Conservation (phyloP, 129 eudicot species). For the Flaveria ramosissima region DNA sequence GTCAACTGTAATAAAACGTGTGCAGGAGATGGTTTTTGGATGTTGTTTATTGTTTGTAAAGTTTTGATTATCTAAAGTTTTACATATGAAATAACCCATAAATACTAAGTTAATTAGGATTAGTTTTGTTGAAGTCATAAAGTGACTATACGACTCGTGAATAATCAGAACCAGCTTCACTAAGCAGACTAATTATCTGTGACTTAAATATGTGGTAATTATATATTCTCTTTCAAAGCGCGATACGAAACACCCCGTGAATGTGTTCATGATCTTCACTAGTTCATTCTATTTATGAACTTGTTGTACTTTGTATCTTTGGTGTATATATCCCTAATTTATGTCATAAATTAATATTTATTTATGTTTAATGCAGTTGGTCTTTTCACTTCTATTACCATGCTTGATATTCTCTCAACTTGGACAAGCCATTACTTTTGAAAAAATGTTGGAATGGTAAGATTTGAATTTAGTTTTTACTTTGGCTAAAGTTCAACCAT, state of each 20-base stretch:
- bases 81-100: neutral
- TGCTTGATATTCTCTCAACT: slow-evolving; percentile 95
- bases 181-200: neutral
- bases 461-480: slow-evolving; percentile 20
- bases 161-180: neutral
- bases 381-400: slow-evolving; percentile 88
- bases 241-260: neutral
- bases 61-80: neutral
- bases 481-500: neutral
- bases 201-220: neutral
- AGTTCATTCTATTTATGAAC: neutral
- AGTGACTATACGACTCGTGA: neutral
- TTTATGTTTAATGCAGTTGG: slow-evolving; percentile 60
- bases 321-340: neutral
- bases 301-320: slow-evolving; percentile 23
- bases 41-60: neutral
- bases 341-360: neutral
- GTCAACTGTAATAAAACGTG: neutral
- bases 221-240: neutral
- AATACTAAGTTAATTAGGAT: neutral
- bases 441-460: slow-evolving; percentile 84
- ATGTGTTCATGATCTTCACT: neutral
- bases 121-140: neutral
- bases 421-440: slow-evolving; percentile 88
- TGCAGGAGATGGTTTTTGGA: no score